Percentiles rank a stretch among this genome's conserved stretches.
Evolutionary conservation across 176 grass and related monocot species (phyloP).

Genomic region (Themeda triandra): DNA sequence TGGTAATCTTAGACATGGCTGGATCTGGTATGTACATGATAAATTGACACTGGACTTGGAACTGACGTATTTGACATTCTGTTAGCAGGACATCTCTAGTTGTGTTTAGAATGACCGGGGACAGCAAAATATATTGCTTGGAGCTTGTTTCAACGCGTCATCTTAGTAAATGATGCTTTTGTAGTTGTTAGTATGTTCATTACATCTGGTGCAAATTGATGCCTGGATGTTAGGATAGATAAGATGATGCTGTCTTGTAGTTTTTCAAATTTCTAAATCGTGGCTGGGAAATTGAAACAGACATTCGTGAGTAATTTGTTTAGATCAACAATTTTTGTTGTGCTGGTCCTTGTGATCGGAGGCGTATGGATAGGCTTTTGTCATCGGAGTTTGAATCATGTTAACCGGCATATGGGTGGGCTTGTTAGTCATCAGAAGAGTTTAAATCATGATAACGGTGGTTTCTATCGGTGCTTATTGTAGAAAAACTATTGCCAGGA

Average conservation of each 20-base stretch:
- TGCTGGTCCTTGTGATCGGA: not conserved
- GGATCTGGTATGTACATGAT: slow-evolving; percentile 35
- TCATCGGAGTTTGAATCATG: too few relatives aligned
- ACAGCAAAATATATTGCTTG: not conserved
- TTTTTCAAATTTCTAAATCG: not conserved
- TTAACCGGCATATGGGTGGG: not conserved
- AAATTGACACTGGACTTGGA: slow-evolving; percentile 4
- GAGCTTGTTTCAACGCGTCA: not conserved
- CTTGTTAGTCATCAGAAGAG: not conserved
- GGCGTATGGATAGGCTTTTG: not conserved
- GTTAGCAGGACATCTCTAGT: not conserved
- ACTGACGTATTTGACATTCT: slow-evolving; percentile 1
- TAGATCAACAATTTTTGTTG: not conserved
- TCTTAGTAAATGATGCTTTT: not conserved
- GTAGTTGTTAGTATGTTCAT: not conserved
- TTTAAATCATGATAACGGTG: not conserved
- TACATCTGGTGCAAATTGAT: not conserved
- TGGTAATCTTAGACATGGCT: not conserved
- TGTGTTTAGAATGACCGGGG: not conserved
- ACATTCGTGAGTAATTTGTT: not conserved
- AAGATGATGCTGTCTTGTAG: not conserved
- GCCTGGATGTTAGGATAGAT: not conserved
- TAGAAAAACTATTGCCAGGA: not conserved
- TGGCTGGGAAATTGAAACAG: not conserved
- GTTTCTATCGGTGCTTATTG: not conserved